These are phyloP conservation scores for Suillus discolor DNA, from an alignment of 768 basidiomycete genomes.

Conservation along the genomic window DNA sequence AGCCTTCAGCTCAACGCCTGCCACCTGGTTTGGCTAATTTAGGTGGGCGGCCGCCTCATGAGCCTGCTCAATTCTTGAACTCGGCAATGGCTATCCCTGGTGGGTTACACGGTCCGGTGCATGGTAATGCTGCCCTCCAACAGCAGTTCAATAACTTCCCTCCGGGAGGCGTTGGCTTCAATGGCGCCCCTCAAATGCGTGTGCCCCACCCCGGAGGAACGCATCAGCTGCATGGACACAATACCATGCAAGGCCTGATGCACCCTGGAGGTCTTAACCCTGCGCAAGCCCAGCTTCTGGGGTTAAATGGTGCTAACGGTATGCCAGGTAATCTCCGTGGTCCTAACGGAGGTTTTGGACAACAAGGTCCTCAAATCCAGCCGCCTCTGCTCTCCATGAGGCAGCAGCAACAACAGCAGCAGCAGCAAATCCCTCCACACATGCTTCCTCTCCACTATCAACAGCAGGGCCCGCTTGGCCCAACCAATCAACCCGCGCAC, in stretches of 20 bases:
- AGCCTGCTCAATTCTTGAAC: conserved; percentile 62
- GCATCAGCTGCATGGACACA: conserved; percentile 53
- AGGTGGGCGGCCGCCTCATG: conserved; percentile 80
- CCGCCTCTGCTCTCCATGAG: conserved; percentile 33
- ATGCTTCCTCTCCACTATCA: conserved; percentile 60
- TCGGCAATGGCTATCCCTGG: conserved; percentile 46
- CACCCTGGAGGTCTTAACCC: conserved; percentile 58
- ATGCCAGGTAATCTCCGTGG: conserved; percentile 49
- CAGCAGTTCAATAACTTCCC: conserved; percentile 58
- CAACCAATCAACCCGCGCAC: conserved; percentile 60
- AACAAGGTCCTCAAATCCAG: conserved; percentile 34
- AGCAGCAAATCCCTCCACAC: conserved; percentile 55
- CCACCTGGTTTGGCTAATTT: conserved; percentile 84
- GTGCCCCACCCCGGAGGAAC: conserved; percentile 44
- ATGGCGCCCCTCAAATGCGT: conserved; percentile 46
- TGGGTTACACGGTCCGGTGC: conserved; percentile 48
- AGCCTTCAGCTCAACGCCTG: conserved; percentile 56
- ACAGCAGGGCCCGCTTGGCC: conserved; percentile 53
- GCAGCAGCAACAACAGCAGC: conserved; percentile 28
- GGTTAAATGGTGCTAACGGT: conserved; percentile 47
- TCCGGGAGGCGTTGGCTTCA: conserved; percentile 47
- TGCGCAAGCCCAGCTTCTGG: conserved; percentile 47
- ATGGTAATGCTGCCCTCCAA: conserved; percentile 47
- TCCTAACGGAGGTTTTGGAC: conserved; percentile 43
- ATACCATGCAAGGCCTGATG: conserved; percentile 53